Base-by-base conservation (phyloP, 2,329 filamentous ascomycete genomes). In the Westerdykella sp. region DNA sequence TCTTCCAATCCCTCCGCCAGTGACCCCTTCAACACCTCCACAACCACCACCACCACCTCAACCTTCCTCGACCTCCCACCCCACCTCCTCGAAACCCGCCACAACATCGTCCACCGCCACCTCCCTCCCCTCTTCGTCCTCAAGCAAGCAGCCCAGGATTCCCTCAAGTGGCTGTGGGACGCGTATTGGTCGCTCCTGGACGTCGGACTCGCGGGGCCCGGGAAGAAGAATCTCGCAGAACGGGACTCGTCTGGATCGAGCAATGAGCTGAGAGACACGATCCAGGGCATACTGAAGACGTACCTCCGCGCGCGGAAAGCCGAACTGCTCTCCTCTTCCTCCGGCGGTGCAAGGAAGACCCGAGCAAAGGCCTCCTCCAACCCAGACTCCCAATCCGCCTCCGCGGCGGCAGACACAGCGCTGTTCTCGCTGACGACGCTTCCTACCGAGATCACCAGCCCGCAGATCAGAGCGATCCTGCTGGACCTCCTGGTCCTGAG, bases 31-130 rank as follows among this genome's bases (percentile, higher is more conserved):
- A 49, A 57, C 11, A 10, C 25, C 4, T 28, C 25, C 25, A 10
- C 25, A 4, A 10, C 25, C 9, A 28, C 25, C 7, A 35, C n/a
- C 6, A 7, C 16, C 14, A 55, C 11, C 62, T 84, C 83, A 46
- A 81, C 79, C 63, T 79, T 75, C 32, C 79, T 44, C 11, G 81
- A 79, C 0, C 69, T 89, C 44, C 84, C 85, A 0, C 80, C 83
- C 0, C 83, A 84, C 0, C 94, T 95, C 66, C 88, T 96, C 42
- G 89, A 95, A 71, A 73, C 94, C 45, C 80, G 90, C 37, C 90
- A 96, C 65, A 86, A 94, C 69, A 87, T 86, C 35, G 94, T 89
- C 34, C 90, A 97, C 65, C 87, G 94, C 65, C 85, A 89, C 61
- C 72, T 95, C 44, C 90, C 90, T 0, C 82, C 83, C 1, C 72